Evolutionary conservation across 2,329 filamentous ascomycete genomes (phyloP), one percentile per base, ranked within the genome.

Genomic region (Podosphaera xanthii): DNA sequence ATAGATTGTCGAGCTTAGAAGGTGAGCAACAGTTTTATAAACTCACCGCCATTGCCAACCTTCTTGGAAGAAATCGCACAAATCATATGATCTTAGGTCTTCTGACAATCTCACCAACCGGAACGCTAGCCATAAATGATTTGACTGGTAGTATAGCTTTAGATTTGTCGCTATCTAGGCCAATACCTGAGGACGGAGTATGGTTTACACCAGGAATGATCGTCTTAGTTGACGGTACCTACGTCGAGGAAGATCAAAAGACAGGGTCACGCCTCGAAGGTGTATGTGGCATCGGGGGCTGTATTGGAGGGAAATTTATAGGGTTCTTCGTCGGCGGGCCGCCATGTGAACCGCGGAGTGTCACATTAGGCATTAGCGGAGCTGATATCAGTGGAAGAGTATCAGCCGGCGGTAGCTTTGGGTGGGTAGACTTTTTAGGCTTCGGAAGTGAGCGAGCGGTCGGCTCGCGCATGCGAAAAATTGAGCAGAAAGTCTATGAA

Each of bases 161-260:
- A 1, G 89, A 97, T 64, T 72, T 97, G 9, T 79, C 82, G 30
- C 85, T 91, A 67, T 87, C 91, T 0, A 81, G 83, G 31, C 81
- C 86, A 12, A 84, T 96, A 59, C 90, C 90, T 0, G 83, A 88
- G 61, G 83, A 91, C 67, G 88, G 87, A 33, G 84, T 87, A 3
- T 98, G 89, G 85, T 96, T 96, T 68, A 82, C 84, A 4, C 90
- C 92, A 0, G 94, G 94, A 2, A 97, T 97, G 89, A 86, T 98
- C 55, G 86, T 97, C 2, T 77, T 98, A 0, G 81, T 96, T 0
- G 92, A 98, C 66, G 92, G 92, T 5, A 82, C 91, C n/a, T 98
- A 98, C 67, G 89, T 95, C 69, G 92, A 97, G 69, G 89, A 95
- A 65, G 87, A 89, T 62, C 79, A 83, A 62, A 82, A 80, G 30